Conservation (phyloP, 371 early-diverging fungal species). For the Mucor indicus region DNA sequence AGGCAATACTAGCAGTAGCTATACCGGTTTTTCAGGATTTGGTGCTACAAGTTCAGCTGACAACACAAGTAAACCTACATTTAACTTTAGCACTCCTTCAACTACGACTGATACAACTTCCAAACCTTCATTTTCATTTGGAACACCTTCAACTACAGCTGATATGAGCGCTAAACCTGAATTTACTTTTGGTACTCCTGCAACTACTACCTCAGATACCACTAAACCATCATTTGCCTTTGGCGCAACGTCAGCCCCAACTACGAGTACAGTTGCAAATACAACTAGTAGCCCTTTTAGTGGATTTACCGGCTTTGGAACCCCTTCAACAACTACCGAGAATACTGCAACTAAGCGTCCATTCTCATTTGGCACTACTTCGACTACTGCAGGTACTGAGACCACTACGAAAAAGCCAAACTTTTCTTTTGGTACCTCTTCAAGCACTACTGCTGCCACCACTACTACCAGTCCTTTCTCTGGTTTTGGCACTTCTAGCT, state of each 20-base stretch:
- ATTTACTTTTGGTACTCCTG: too few species aligned
- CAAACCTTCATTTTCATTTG: neutral
- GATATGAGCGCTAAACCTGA: neutral
- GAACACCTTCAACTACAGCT: neutral
- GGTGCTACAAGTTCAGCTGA: too few species aligned
- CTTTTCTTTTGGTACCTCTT: neutral
- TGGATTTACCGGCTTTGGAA: neutral
- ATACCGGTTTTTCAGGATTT: neutral
- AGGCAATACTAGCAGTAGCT: neutral
- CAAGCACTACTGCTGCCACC: neutral
- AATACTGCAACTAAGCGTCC: neutral
- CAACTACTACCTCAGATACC: too few species aligned
- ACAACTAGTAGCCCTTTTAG: too few species aligned
- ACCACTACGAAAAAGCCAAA: too few species aligned
- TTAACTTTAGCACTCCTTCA: neutral
- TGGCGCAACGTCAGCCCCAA: too few species aligned
- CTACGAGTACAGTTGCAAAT: too few species aligned
- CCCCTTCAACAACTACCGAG: neutral
- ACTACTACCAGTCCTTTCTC: neutral
- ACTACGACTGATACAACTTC: neutral
- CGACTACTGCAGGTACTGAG: too few species aligned
- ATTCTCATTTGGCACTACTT: neutral
- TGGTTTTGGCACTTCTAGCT: neutral
- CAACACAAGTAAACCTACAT: neutral
- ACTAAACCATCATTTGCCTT: too few species aligned